Evolutionary conservation across 805 yeast species (phyloP).

Genomic region (Brettanomyces custersianus): DNA sequence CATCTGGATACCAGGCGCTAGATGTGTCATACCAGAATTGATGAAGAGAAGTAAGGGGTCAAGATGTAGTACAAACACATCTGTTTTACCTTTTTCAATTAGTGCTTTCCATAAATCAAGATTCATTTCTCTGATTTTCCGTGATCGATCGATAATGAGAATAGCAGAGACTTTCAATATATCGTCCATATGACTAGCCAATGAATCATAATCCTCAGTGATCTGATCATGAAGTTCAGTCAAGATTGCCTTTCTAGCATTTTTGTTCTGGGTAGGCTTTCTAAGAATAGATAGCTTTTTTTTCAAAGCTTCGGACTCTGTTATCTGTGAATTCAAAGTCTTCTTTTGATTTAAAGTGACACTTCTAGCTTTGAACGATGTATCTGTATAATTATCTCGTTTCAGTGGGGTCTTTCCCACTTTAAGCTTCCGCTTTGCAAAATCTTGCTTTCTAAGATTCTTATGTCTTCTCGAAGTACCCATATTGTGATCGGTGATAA

Average conservation of each 20-base stretch:
- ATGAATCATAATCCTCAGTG: constrained; percentile 5
- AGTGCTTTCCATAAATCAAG: constrained; percentile 38
- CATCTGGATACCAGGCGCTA: constrained; percentile 62
- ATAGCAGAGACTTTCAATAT: constrained; percentile 52
- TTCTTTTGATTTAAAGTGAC: constrained; percentile 24
- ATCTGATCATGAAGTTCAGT: constrained; percentile 9
- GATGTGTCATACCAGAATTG: constrained; percentile 91
- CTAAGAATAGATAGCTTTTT: constrained; percentile 62
- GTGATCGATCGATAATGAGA: constrained; percentile 57
- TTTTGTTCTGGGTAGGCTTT: constrained; percentile 30
- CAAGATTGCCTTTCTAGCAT: constrained; percentile 13
- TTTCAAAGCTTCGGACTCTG: constrained; percentile 36
- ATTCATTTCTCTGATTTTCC: constrained; percentile 52
- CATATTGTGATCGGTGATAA: background rate
- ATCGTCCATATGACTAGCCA: constrained; percentile 32
- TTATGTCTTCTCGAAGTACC: constrained; percentile 3
- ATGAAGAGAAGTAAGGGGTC: constrained; percentile 60
- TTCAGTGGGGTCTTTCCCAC: constrained; percentile 79
- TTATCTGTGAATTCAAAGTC: constrained; percentile 5
- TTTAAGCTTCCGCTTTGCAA: constrained; percentile 66
- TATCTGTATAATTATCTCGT: constrained; percentile 73
- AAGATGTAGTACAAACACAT: constrained; percentile 36
- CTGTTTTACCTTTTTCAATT: background rate
- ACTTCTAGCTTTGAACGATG: constrained; percentile 67
- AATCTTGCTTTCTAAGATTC: constrained; percentile 60